Evolutionary conservation across 805 yeast species (phyloP).

Genomic region (Lipomyces sp.): DNA sequence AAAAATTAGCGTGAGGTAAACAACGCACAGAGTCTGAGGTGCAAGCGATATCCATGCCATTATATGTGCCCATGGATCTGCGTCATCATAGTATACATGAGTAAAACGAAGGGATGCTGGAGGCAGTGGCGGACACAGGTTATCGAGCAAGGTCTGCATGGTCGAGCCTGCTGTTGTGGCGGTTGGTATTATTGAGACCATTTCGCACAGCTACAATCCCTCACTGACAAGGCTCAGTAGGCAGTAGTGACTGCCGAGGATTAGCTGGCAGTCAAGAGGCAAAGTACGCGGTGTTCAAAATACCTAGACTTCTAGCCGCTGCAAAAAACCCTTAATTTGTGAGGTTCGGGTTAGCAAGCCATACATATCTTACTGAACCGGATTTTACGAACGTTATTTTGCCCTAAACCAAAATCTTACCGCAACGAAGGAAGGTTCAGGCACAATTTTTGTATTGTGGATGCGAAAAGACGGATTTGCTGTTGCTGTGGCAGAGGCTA

Average conservation of each 20-base stretch:
- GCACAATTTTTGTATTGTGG: no score
- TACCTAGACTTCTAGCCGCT: no score
- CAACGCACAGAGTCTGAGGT: conserved; percentile 78
- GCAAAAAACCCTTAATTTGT: no score
- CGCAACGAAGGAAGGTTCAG: no score
- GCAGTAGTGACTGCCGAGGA: not conserved
- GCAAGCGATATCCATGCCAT: conserved; percentile 76
- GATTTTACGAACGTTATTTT: no score
- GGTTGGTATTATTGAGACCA: not conserved
- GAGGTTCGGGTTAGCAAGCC: no score
- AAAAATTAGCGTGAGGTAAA: conserved; percentile 83
- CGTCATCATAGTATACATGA: conserved; percentile 75
- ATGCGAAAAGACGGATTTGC: no score
- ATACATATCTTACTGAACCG: no score
- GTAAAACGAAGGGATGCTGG: conserved; percentile 70
- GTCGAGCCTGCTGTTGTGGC: not conserved
- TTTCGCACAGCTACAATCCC: not conserved
- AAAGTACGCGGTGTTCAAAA: no score
- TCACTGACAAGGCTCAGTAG: not conserved
- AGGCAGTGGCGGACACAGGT: conserved; percentile 16
- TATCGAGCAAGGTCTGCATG: not conserved
- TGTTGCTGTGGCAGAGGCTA: no score
- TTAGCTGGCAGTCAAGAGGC: no score
- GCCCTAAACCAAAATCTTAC: no score
- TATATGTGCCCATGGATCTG: conserved; percentile 60